A percentile compares a stretch with the other conserved stretches of the same genome.
These are phyloP conservation scores for Peniophora sp. DNA, from an alignment of 1,284 basidiomycete genomes.

Conservation along the genomic window DNA sequence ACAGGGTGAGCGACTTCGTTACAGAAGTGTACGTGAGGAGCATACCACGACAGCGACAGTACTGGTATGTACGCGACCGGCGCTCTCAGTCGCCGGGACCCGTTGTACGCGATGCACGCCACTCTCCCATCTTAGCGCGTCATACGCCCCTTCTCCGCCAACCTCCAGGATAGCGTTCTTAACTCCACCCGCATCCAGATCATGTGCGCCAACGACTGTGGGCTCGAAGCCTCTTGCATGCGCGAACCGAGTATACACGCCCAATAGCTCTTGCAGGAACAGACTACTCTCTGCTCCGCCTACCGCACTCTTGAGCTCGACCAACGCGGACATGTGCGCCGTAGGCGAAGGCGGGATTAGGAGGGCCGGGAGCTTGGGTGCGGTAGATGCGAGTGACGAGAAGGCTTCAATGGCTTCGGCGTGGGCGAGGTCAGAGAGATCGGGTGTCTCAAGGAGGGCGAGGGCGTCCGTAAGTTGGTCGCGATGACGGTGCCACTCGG, in stretches of 20 bases:
- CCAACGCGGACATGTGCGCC: conserved; percentile 61
- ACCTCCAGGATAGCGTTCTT: conserved; percentile 84
- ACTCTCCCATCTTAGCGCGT: conserved; percentile 80
- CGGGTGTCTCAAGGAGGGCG: conserved; percentile 64
- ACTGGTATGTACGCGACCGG: conserved; percentile 87
- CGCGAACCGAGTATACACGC: conserved; percentile 80
- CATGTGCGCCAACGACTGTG: conserved; percentile 45
- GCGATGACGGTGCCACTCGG: neutral
- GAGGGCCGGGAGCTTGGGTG: conserved; percentile 59
- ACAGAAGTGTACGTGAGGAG: conserved; percentile 9
- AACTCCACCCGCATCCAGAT: conserved; percentile 55
- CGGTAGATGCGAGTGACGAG: conserved; percentile 37
- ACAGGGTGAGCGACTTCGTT: conserved; percentile 2
- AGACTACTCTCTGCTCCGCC: conserved; percentile 87
- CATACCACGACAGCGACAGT: conserved; percentile 83
- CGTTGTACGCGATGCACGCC: conserved; percentile 96
- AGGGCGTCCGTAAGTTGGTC: conserved; percentile 55
- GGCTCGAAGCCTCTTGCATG: conserved; percentile 44
- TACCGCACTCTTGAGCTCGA: conserved; percentile 91
- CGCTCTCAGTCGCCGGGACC: conserved; percentile 84
- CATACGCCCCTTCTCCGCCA: conserved; percentile 74
- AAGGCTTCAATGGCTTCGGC: conserved; percentile 48
- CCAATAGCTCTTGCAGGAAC: conserved; percentile 73
- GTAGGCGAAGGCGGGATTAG: conserved; percentile 70
- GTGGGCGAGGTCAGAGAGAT: conserved; percentile 72